phyloP scores from a whole-genome alignment of 2,329 filamentous ascomycete genomes.

The Aspergillus pseudotamarii region DNA sequence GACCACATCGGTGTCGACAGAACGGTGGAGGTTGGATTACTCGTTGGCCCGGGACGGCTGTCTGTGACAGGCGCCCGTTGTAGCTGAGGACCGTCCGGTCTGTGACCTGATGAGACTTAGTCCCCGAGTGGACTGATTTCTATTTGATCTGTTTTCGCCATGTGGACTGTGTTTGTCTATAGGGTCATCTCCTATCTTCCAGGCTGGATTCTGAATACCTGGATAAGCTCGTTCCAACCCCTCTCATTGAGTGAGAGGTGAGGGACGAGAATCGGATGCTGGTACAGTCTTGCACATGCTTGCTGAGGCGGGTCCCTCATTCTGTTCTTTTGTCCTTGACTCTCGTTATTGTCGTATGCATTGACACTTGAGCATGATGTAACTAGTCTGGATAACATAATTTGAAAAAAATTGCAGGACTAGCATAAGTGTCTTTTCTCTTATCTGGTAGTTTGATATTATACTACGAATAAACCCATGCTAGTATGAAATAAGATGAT shows the following conservation, averaged over 20 bases:
- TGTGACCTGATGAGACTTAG: constrained; percentile 33
- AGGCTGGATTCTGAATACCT: constrained; percentile 46
- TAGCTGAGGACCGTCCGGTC: constrained; percentile 34
- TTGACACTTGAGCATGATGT: constrained; percentile 23
- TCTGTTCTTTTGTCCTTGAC: constrained; percentile 26
- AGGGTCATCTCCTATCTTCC: constrained; percentile 60
- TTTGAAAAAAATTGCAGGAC: constrained; percentile 17
- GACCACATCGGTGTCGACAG: constrained; percentile 11
- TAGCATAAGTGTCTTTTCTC: not conserved
- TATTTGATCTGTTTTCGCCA: not conserved
- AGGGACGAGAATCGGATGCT: constrained; percentile 55
- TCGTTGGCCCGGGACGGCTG: constrained; percentile 17
- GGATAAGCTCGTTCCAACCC: constrained; percentile 35
- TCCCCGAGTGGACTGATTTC: constrained; percentile 2
- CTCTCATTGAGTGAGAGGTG: constrained; percentile 33
- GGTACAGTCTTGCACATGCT: constrained; percentile 31
- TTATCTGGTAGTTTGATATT: too few relatives aligned
- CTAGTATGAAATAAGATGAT: not conserved
- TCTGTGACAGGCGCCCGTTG: constrained; percentile 35
- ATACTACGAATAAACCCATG: too few relatives aligned
- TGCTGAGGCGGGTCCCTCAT: constrained; percentile 38
- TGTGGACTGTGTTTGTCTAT: constrained; percentile 27
- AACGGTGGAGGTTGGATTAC: constrained; percentile 5
- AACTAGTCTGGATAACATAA: constrained; percentile 29
- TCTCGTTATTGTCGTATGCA: constrained; percentile 14